A percentile compares a stretch with the other conserved stretches of the same genome.
Evolutionary conservation across 176 grass and related monocot genomes (phyloP).

Genomic region (Areca catechu): DNA sequence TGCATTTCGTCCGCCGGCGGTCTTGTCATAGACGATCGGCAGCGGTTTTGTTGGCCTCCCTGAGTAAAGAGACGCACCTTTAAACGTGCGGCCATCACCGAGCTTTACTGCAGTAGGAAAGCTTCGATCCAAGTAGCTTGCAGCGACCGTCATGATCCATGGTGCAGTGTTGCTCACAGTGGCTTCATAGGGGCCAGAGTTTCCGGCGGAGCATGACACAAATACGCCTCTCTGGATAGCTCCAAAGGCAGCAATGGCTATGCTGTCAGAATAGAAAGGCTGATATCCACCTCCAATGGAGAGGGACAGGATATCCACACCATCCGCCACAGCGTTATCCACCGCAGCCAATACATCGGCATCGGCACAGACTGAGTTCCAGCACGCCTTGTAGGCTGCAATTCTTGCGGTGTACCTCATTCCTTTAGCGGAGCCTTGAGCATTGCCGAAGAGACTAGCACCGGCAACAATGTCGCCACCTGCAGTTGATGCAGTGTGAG

Average conservation of each 20-base stretch:
- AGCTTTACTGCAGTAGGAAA: slow-evolving; percentile 8
- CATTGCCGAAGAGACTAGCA: slow-evolving; percentile 1
- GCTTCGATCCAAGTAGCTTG: slow-evolving; percentile 1
- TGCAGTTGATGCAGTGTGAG: slow-evolving; percentile 18
- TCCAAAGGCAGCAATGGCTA: slow-evolving; percentile 9
- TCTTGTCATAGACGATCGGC: neutral
- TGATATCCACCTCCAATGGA: neutral
- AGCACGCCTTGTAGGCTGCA: slow-evolving; percentile 14
- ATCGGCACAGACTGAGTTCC: neutral
- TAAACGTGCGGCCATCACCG: neutral
- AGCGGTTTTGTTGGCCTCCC: neutral
- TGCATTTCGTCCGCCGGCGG: neutral
- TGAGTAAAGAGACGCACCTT: slow-evolving; percentile 1
- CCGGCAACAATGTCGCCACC: neutral
- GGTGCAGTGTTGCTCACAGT: slow-evolving; percentile 2
- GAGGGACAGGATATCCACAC: slow-evolving; percentile 18
- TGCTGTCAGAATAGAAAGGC: neutral
- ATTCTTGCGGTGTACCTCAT: slow-evolving; percentile 1
- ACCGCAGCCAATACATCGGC: slow-evolving; percentile 8
- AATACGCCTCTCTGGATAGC: slow-evolving; percentile 8
- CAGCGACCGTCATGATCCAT: slow-evolving; percentile 21
- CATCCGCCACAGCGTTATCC: slow-evolving; percentile 6
- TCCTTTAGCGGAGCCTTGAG: neutral
- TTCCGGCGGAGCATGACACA: slow-evolving; percentile 14
- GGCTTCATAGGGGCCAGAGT: neutral